A percentile compares a stretch with the other conserved stretches of the same genome.
Conservation (phyloP, 768 basidiomycete species). For the Coprinopsis sp. region DNA sequence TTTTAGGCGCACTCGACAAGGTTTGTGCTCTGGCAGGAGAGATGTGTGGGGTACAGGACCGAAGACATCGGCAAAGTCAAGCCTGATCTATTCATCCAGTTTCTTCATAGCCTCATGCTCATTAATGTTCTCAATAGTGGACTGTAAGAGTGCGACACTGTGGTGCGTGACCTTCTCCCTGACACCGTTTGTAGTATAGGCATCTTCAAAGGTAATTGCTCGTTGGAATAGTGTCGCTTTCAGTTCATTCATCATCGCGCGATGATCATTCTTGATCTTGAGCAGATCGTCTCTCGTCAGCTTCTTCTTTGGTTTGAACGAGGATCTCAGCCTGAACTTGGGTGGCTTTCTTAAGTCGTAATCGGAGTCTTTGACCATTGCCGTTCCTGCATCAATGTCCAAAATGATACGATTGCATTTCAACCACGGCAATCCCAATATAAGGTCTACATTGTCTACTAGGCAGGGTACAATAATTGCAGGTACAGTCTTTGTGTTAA, state of each 20-base stretch:
- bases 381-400: neutral
- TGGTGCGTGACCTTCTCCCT: too few relatives aligned
- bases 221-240: too few relatives aligned
- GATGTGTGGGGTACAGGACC: conserved; percentile 23
- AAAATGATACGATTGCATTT: neutral
- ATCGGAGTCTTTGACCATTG: neutral
- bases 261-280: too few relatives aligned
- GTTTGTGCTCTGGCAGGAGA: conserved; percentile 18
- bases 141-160: too few relatives aligned
- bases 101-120: neutral
- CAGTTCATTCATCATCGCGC: too few relatives aligned
- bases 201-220: too few relatives aligned
- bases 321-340: neutral
- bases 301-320: too few relatives aligned
- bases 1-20: conserved; percentile 22
- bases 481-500: conserved; percentile 1
- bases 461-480: conserved; percentile 22
- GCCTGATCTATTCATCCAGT: conserved; percentile 5
- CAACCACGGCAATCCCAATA: conserved; percentile 32
- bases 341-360: neutral
- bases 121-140: too few relatives aligned
- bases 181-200: too few relatives aligned
- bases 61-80: conserved; percentile 20
- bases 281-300: too few relatives aligned
- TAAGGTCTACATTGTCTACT: conserved; percentile 19